A percentile compares a stretch with the other conserved stretches of the same genome.
Conservation (phyloP, 441 rosid genomes). For the Pelargonium citronellum region DNA sequence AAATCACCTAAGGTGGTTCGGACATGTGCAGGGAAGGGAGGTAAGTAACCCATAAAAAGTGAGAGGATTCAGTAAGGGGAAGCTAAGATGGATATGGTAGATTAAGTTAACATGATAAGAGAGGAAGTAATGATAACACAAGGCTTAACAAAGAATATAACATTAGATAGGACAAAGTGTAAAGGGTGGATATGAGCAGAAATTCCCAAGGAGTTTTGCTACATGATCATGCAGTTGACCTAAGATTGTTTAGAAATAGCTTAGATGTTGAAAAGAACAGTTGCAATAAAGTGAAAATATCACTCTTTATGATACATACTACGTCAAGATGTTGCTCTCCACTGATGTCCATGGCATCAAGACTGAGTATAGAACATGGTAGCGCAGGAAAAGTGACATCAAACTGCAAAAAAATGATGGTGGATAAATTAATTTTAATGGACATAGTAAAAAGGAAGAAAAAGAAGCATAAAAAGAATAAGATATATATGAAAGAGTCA, state of each 20-base stretch:
- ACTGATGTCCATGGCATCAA: conserved; percentile 95
- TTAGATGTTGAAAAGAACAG: background rate
- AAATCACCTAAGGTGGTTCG: too few relatives aligned
- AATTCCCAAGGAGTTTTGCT: too few relatives aligned
- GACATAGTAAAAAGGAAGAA: background rate
- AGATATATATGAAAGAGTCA: background rate
- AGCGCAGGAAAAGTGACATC: conserved; percentile 92
- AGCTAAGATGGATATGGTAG: too few relatives aligned
- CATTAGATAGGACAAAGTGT: background rate
- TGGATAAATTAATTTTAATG: background rate
- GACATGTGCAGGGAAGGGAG: too few relatives aligned
- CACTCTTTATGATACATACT: conserved; percentile 35
- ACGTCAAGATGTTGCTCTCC: conserved; percentile 96
- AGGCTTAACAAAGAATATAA: too few relatives aligned
- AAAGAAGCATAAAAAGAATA: background rate
- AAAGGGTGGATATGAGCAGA: too few relatives aligned
- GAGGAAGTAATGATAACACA: too few relatives aligned
- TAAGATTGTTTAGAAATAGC: too few relatives aligned
- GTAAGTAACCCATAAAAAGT: too few relatives aligned
- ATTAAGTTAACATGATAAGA: too few relatives aligned
- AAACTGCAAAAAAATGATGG: conserved; percentile 42
- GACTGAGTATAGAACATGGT: conserved; percentile 84
- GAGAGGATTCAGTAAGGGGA: too few relatives aligned
- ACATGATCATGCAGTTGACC: too few relatives aligned
- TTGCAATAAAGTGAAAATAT: background rate